Conservation (phyloP, 2,329 filamentous ascomycete genomes). For the Colletotrichum sidae region DNA sequence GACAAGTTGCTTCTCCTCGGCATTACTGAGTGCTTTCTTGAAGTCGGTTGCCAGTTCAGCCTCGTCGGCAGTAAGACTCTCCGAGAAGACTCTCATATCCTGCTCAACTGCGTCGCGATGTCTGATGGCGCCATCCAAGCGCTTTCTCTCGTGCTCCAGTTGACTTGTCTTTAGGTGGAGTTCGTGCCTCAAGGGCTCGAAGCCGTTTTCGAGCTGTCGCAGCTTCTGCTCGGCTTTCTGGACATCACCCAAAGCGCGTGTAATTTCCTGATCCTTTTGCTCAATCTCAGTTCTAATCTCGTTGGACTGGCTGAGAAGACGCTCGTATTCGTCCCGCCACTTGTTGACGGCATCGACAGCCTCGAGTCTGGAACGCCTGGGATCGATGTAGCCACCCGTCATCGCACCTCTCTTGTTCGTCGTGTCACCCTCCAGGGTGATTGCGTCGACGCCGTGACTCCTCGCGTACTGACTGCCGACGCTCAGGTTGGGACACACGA, state of each 20-base stretch:
- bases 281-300: constrained; percentile 79
- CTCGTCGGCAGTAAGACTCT: constrained; percentile 81
- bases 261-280: constrained; percentile 88
- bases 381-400: constrained; percentile 94
- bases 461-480: constrained; percentile 92
- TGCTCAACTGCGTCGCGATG: constrained; percentile 77
- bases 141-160: constrained; percentile 78
- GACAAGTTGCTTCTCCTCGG: constrained; percentile 87
- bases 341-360: constrained; percentile 81
- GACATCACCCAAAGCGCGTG: constrained; percentile 83
- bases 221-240: constrained; percentile 85
- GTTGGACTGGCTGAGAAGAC: constrained; percentile 70
- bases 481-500: constrained; percentile 90
- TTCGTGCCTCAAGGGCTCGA: constrained; percentile 82
- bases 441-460: constrained; percentile 90
- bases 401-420: constrained; percentile 95
- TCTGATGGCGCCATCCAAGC: constrained; percentile 75
- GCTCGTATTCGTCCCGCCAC: constrained; percentile 80
- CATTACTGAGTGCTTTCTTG: constrained; percentile 85
- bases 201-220: constrained; percentile 82
- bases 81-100: constrained; percentile 80
- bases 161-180: constrained; percentile 80
- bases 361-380: constrained; percentile 86
- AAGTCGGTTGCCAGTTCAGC: constrained; percentile 87
- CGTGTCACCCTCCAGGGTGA: constrained; percentile 94